These are phyloP conservation scores for Climacium dendroides DNA, from an alignment of 225 moss, liverwort and hornwort genomes.

Conservation along the genomic window DNA sequence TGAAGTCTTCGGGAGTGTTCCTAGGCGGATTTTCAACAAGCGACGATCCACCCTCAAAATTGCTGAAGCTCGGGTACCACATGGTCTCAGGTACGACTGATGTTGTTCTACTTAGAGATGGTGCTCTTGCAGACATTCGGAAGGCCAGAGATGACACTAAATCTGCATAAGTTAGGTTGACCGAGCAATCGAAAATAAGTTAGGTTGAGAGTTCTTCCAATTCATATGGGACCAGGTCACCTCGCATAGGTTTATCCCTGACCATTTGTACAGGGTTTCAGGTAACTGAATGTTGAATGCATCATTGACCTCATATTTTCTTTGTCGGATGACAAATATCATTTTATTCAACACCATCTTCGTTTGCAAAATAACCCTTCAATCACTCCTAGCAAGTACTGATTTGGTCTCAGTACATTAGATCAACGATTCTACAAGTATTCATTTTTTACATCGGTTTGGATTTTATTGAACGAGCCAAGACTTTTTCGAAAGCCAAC, in stretches of 20 bases:
- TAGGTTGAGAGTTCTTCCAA: background rate
- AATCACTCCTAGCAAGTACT: background rate
- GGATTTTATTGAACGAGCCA: background rate
- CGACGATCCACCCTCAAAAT: slow-evolving; percentile 35
- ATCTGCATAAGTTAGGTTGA: background rate
- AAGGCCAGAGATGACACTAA: slow-evolving; percentile 18
- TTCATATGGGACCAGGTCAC: background rate
- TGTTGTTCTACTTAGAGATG: slow-evolving; percentile 30
- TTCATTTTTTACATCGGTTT: background rate
- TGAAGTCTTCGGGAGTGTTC: slow-evolving; percentile 29
- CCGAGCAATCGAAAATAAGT: background rate
- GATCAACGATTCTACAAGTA: background rate
- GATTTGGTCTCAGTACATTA: background rate
- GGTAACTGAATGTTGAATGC: background rate
- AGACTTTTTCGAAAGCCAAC: background rate
- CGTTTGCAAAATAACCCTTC: background rate
- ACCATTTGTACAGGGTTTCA: background rate
- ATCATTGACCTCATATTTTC: background rate
- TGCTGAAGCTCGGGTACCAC: slow-evolving; percentile 47
- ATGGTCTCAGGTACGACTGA: slow-evolving; percentile 46
- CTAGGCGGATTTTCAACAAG: slow-evolving; percentile 29
- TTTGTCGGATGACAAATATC: background rate
- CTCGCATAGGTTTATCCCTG: background rate
- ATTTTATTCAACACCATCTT: background rate
- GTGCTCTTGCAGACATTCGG: slow-evolving; percentile 30